phyloP scores from a whole-genome alignment of 768 basidiomycete species.

The Mycena chlorophos region DNA sequence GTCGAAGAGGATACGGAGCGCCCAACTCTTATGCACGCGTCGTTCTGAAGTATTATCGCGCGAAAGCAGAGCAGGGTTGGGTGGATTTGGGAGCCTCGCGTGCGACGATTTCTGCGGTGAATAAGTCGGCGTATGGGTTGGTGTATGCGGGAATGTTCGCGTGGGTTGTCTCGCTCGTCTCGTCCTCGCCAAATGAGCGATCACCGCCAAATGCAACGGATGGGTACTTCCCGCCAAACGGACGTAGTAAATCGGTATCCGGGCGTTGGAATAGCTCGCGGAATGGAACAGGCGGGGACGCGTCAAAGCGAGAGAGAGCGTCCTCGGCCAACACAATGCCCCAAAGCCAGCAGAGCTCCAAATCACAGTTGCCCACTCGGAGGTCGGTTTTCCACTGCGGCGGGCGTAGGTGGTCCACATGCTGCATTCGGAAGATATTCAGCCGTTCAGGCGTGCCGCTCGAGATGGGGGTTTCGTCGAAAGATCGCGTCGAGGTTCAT shows the following conservation, averaged over 20 bases:
- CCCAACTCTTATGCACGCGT: conserved; percentile 7
- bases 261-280: background rate
- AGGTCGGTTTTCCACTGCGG: background rate
- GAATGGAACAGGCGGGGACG: background rate
- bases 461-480: conserved; percentile 2
- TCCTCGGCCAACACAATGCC: background rate
- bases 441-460: conserved; percentile 10
- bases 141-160: too few relatives aligned
- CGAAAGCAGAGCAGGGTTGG: background rate
- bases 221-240: conserved; percentile 11
- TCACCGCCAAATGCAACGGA: conserved; percentile 12
- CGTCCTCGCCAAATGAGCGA: conserved; percentile 1
- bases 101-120: background rate
- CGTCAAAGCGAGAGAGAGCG: background rate
- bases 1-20: conserved; percentile 8
- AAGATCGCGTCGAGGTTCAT: conserved; percentile 13
- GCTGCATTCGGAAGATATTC: conserved; percentile 3
- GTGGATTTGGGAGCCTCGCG: background rate
- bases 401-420: conserved; percentile 14
- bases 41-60: background rate
- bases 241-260: conserved; percentile 10
- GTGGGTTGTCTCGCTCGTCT: background rate
- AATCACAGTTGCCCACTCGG: conserved; percentile 2
- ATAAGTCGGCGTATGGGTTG: background rate
- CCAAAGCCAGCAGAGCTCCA: background rate